Evolutionary conservation across 345 rosid species (phyloP).

Genomic region (Murraya koenigii): DNA sequence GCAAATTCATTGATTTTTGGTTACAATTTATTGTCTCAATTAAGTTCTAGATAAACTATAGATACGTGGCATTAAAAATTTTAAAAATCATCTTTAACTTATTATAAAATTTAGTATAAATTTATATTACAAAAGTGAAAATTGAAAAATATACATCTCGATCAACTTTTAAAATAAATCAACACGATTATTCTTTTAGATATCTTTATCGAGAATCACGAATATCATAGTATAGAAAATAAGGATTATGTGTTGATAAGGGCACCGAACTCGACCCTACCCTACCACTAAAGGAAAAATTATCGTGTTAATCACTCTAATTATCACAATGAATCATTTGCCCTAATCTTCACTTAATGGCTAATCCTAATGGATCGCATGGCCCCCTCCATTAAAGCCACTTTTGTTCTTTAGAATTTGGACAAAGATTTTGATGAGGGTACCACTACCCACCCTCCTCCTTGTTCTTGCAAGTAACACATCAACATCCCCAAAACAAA

Average conservation of each 20-base stretch:
- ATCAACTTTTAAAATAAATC: background rate
- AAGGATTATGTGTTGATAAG: slow-evolving; percentile 18
- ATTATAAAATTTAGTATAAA: background rate
- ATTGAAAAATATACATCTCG: background rate
- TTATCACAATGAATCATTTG: slow-evolving; percentile 37
- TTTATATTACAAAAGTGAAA: background rate
- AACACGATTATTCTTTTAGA: background rate
- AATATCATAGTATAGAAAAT: background rate
- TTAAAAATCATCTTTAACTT: background rate
- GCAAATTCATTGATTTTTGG: background rate
- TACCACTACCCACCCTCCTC: slow-evolving; percentile 1
- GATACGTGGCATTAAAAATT: no score
- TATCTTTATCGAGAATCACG: background rate
- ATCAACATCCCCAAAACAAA: background rate
- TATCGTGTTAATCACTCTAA: slow-evolving; percentile 17
- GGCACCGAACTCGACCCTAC: slow-evolving; percentile 26
- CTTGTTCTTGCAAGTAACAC: background rate
- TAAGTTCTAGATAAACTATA: background rate
- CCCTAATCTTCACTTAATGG: slow-evolving; percentile 50
- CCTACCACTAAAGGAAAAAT: slow-evolving; percentile 31
- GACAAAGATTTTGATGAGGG: slow-evolving; percentile 12
- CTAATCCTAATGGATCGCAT: slow-evolving; percentile 37
- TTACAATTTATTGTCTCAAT: background rate
- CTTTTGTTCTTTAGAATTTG: slow-evolving; percentile 21
- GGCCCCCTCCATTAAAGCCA: slow-evolving; percentile 47